Conservation (phyloP, 1,139 yeast species). For the Yamadazyma friedrichii region DNA sequence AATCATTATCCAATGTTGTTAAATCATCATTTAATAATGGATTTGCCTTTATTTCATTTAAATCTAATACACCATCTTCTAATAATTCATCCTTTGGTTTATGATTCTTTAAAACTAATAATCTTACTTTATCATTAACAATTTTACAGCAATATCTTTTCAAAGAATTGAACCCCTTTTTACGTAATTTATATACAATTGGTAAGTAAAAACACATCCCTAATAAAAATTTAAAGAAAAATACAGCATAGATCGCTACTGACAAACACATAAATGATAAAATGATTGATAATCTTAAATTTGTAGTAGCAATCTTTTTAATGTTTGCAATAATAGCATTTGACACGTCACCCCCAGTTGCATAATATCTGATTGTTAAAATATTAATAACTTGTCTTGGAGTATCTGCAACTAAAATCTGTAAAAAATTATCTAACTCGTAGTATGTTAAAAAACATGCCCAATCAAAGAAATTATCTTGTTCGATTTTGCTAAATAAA, state of each 20-base stretch:
- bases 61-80: slow-evolving; percentile 31
- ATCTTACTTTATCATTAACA: slow-evolving; percentile 55
- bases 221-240: slow-evolving; percentile 56
- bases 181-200: slow-evolving; percentile 46
- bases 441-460: slow-evolving; percentile 66
- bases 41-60: slow-evolving; percentile 23
- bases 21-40: slow-evolving; percentile 22
- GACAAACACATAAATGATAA: slow-evolving; percentile 76
- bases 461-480: slow-evolving; percentile 66
- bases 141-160: slow-evolving; percentile 59
- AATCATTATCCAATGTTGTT: slow-evolving; percentile 11
- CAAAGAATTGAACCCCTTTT: slow-evolving; percentile 36
- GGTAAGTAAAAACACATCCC: slow-evolving; percentile 61
- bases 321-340: slow-evolving; percentile 54
- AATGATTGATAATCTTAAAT: slow-evolving; percentile 65
- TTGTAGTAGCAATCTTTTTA: slow-evolving; percentile 54
- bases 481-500: slow-evolving; percentile 66
- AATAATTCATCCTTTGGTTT: slow-evolving; percentile 34
- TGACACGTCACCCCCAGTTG: slow-evolving; percentile 45
- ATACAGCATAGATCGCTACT: slow-evolving; percentile 70
- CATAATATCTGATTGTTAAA: slow-evolving; percentile 59
- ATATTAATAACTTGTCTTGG: slow-evolving; percentile 90
- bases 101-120: slow-evolving; percentile 50
- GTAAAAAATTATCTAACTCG: slow-evolving; percentile 64
- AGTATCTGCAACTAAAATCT: slow-evolving; percentile 70